A percentile compares a stretch with the other conserved stretches of the same genome.
Evolutionary conservation across 2,329 filamentous ascomycete genomes (phyloP).

Genomic region (Phialophora macrospora): DNA sequence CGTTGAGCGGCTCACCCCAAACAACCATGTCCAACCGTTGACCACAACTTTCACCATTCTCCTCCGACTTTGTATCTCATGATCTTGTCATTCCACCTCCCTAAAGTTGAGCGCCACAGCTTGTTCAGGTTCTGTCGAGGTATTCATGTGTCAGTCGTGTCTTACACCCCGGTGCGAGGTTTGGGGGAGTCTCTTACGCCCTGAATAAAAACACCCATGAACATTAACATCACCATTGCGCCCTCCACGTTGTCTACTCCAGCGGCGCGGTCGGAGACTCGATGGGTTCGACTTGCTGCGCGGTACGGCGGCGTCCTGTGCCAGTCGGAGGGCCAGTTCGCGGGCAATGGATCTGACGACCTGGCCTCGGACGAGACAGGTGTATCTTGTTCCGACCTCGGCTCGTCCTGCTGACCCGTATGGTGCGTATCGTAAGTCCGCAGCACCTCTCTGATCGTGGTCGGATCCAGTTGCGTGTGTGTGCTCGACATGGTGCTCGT

Average conservation of each 20-base stretch:
- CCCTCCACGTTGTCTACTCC: slow-evolving; percentile 53
- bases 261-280: slow-evolving; percentile 50
- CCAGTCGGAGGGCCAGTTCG: slow-evolving; percentile 55
- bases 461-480: slow-evolving; percentile 15
- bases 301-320: slow-evolving; percentile 56
- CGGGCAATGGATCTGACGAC: background rate
- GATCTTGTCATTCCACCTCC: slow-evolving; percentile 54
- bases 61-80: slow-evolving; percentile 61
- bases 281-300: slow-evolving; percentile 52
- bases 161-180: too few species aligned
- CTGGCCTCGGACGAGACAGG: background rate
- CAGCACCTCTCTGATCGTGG: slow-evolving; percentile 23
- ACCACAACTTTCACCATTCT: slow-evolving; percentile 46
- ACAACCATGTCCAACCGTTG: background rate
- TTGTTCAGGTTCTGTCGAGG: slow-evolving; percentile 45
- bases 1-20: background rate
- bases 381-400: background rate
- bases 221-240: slow-evolving; percentile 58
- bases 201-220: slow-evolving; percentile 54
- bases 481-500: slow-evolving; percentile 1
- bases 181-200: slow-evolving; percentile 43
- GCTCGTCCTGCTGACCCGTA: slow-evolving; percentile 16
- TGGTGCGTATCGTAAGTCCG: slow-evolving; percentile 27
- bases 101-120: slow-evolving; percentile 58
- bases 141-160: background rate